These are phyloP conservation scores for Podosphaera xanthii DNA, from an alignment of 2,329 filamentous ascomycete genomes.

Conservation along the genomic window DNA sequence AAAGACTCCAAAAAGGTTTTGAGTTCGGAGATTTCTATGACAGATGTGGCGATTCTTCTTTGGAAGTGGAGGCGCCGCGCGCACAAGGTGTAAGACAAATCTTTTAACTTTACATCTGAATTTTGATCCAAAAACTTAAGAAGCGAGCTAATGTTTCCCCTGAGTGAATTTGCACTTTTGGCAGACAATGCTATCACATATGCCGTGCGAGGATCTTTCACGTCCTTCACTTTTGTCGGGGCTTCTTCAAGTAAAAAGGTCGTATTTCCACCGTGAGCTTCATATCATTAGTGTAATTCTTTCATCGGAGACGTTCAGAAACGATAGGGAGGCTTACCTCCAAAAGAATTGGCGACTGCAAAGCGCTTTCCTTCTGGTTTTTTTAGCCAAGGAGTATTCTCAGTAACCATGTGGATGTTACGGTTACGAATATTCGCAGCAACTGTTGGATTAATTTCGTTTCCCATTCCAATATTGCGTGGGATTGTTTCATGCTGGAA, in stretches of 20 bases:
- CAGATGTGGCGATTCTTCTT: constrained; percentile 28
- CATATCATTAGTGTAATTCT: constrained; percentile 20
- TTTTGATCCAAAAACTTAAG: constrained; percentile 10
- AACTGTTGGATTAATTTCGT: constrained; percentile 17
- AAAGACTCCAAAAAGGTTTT: constrained; percentile 22
- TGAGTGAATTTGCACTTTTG: constrained; percentile 11
- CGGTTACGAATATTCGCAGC: constrained; percentile 18
- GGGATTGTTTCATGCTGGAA: constrained; percentile 14
- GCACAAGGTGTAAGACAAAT: constrained; percentile 15
- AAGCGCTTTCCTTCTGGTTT: neutral
- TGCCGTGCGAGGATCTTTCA: constrained; percentile 21
- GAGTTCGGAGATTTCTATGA: constrained; percentile 20
- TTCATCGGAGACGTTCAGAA: neutral
- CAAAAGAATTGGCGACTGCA: constrained; percentile 23
- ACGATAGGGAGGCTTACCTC: constrained; percentile 15
- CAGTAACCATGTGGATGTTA: constrained; percentile 14
- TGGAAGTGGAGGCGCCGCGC: constrained; percentile 34
- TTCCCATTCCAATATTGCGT: constrained; percentile 15
- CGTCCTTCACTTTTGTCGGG: constrained; percentile 14
- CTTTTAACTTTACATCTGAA: constrained; percentile 8
- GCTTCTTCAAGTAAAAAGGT: constrained; percentile 15
- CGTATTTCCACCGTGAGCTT: constrained; percentile 17
- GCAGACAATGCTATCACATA: constrained; percentile 29
- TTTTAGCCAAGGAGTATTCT: constrained; percentile 9
- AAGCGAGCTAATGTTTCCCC: constrained; percentile 10